phyloP scores from a whole-genome alignment of 345 rosid genomes.

The Laguncularia racemosa region DNA sequence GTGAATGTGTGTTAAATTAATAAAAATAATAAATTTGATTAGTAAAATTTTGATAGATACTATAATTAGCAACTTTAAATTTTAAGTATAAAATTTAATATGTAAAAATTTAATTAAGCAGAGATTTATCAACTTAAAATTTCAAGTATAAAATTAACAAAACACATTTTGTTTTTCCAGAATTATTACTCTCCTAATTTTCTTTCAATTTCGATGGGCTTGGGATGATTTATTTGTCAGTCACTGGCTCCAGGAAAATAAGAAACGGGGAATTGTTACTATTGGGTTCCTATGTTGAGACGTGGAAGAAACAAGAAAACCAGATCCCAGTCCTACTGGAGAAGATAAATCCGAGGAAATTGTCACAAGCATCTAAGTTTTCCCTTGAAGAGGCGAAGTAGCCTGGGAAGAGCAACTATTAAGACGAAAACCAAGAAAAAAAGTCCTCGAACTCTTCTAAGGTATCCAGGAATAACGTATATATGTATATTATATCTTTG shows the following conservation, averaged over 20 bases:
- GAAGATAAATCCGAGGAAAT: slow-evolving; percentile 25
- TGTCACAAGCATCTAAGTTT: neutral
- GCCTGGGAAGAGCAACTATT: slow-evolving; percentile 12
- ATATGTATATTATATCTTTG: slow-evolving; percentile 4
- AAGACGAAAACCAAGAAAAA: slow-evolving; percentile 4
- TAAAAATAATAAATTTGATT: too few relatives aligned
- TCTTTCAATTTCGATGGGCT: too few relatives aligned
- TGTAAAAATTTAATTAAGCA: too few relatives aligned
- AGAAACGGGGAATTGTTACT: slow-evolving; percentile 16
- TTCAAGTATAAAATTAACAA: too few relatives aligned
- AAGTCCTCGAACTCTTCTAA: slow-evolving; percentile 19
- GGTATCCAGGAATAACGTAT: slow-evolving; percentile 25
- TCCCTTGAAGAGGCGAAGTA: slow-evolving; percentile 18
- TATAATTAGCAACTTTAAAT: too few relatives aligned
- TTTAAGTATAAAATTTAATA: too few relatives aligned
- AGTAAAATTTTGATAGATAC: too few relatives aligned
- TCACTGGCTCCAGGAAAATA: slow-evolving; percentile 41
- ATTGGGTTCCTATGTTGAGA: neutral
- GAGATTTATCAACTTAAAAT: too few relatives aligned
- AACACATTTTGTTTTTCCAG: too few relatives aligned
- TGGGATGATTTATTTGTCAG: too few relatives aligned
- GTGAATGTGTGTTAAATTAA: too few relatives aligned
- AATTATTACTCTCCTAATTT: too few relatives aligned
- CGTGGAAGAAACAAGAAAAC: neutral
- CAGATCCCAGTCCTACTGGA: slow-evolving; percentile 31